Conservation (phyloP, 2,329 filamentous ascomycete species). For the Leptodontidium sp. region DNA sequence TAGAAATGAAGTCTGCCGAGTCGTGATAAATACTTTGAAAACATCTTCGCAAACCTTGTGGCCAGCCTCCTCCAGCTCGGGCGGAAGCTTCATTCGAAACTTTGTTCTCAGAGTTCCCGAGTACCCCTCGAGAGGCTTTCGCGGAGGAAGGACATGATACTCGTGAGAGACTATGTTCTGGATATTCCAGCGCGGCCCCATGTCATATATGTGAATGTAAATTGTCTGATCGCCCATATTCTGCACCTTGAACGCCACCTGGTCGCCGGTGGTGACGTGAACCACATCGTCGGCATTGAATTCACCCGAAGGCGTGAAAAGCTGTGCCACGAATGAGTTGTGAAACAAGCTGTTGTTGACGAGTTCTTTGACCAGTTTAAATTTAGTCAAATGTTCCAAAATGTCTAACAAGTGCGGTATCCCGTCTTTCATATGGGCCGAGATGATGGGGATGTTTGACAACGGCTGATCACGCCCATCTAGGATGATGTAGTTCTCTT, state of each 20-base stretch:
- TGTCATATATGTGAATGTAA: neutral
- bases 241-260: neutral
- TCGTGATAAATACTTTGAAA: neutral
- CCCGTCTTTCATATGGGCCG: constrained; percentile 6
- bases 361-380: constrained; percentile 24
- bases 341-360: constrained; percentile 5
- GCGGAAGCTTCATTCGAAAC: neutral
- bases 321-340: constrained; percentile 7
- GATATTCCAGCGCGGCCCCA: neutral
- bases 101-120: neutral
- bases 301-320: neutral
- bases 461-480: constrained; percentile 16
- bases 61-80: neutral
- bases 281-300: neutral
- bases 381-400: constrained; percentile 21
- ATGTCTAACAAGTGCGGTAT: constrained; percentile 9
- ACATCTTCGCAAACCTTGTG: neutral
- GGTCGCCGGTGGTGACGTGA: neutral
- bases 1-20: neutral
- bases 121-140: neutral
- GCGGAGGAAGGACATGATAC: neutral
- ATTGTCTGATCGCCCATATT: neutral
- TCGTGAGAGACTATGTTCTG: neutral
- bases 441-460: constrained; percentile 4
- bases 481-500: constrained; percentile 5